Evolutionary conservation across 1,139 yeast genomes (phyloP).

Genomic region (Kodamaea anthophila): DNA sequence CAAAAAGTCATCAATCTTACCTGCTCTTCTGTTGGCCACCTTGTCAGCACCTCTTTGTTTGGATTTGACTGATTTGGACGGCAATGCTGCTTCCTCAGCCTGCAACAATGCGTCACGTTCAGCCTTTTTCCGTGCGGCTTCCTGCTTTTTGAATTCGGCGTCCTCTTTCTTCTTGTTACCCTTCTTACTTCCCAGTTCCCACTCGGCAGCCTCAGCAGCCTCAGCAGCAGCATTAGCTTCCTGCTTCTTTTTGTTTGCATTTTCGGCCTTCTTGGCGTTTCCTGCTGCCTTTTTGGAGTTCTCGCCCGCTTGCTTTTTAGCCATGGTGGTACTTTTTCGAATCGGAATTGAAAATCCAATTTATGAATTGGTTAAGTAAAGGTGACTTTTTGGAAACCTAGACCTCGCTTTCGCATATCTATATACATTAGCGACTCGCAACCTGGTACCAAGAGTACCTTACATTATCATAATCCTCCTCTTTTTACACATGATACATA

Average conservation of each 20-base stretch:
- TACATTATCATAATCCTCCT: too few relatives aligned
- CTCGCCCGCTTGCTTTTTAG: slow-evolving; percentile 49
- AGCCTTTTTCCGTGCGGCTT: slow-evolving; percentile 59
- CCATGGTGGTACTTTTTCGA: slow-evolving; percentile 32
- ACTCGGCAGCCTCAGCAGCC: slow-evolving; percentile 54
- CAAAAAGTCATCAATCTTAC: slow-evolving; percentile 61
- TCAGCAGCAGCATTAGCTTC: slow-evolving; percentile 45
- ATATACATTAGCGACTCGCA: too few relatives aligned
- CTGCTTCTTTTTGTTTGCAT: slow-evolving; percentile 54
- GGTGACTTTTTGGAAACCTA: too few relatives aligned
- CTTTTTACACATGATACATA: too few relatives aligned
- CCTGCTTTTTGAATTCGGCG: slow-evolving; percentile 52
- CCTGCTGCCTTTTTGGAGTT: slow-evolving; percentile 65
- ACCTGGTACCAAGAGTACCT: too few relatives aligned
- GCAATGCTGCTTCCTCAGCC: slow-evolving; percentile 61
- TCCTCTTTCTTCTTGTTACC: slow-evolving; percentile 67
- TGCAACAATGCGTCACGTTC: slow-evolving; percentile 53
- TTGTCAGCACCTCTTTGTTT: slow-evolving; percentile 71
- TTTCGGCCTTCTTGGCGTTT: slow-evolving; percentile 65
- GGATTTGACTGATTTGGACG: slow-evolving; percentile 47
- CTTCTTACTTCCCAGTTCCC: slow-evolving; percentile 73
- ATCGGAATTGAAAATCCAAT: slow-evolving; percentile 6
- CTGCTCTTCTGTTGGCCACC: slow-evolving; percentile 56
- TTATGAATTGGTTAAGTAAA: too few relatives aligned
- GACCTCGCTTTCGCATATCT: too few relatives aligned